phyloP scores from a whole-genome alignment of 2,329 filamentous ascomycete species.

The Chrysoporthe austroafricana region DNA sequence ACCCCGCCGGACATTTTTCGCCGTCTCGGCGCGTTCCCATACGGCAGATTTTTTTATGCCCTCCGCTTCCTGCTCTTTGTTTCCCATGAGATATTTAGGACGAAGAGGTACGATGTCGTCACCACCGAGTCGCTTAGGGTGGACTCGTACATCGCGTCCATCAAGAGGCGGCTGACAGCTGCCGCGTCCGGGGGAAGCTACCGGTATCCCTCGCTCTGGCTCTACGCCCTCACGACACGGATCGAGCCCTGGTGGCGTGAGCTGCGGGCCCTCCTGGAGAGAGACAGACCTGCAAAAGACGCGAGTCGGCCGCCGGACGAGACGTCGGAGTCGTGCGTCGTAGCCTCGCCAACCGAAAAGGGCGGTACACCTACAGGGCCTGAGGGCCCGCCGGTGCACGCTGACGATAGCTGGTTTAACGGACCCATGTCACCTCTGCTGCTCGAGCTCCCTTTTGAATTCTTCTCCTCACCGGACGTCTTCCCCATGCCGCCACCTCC shows the following conservation, averaged over 20 bases:
- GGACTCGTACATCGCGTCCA: conserved; percentile 17
- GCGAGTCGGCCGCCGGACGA: not conserved
- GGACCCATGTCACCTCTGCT: not conserved
- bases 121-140: conserved; percentile 16
- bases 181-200: conserved; percentile 15
- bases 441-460: conserved; percentile 6
- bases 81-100: conserved; percentile 22
- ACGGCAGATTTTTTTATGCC: conserved; percentile 23
- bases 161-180: conserved; percentile 10
- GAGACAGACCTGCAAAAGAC: conserved; percentile 7
- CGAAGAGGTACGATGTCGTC: conserved; percentile 19
- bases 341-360: not conserved
- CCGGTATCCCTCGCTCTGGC: conserved; percentile 25
- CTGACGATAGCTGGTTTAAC: not conserved
- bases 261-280: conserved; percentile 14
- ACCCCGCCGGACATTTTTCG: conserved; percentile 17
- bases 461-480: conserved; percentile 13
- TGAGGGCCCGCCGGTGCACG: not conserved
- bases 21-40: conserved; percentile 18
- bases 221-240: conserved; percentile 21
- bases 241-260: conserved; percentile 25
- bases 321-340: not conserved
- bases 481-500: not conserved
- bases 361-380: not conserved
- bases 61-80: conserved; percentile 24